Evolutionary conservation across 805 yeast genomes (phyloP).

Genomic region (Candida incommunis): DNA sequence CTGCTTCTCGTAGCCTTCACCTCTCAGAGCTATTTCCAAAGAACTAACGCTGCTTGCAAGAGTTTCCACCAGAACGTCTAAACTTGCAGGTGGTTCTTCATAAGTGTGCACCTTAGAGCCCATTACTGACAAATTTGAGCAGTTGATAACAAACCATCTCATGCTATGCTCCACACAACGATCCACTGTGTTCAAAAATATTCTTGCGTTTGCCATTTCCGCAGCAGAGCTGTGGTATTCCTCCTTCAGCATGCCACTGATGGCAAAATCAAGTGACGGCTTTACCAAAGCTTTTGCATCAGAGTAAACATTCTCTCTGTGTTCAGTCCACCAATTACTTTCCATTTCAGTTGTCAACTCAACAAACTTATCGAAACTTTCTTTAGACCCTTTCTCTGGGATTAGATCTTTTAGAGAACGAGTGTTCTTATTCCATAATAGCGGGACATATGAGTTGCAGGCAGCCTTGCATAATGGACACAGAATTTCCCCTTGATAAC

Average conservation of each 20-base stretch:
- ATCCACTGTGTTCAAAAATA: background rate
- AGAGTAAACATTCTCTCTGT: background rate
- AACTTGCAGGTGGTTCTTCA: background rate
- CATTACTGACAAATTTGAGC: background rate
- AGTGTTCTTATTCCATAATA: constrained; percentile 41
- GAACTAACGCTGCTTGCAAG: constrained; percentile 47
- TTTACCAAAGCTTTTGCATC: constrained; percentile 1
- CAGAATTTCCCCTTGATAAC: constrained; percentile 45
- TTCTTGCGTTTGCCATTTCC: background rate
- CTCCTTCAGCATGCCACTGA: background rate
- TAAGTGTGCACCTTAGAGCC: background rate
- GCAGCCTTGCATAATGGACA: constrained; percentile 89
- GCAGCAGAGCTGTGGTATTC: background rate
- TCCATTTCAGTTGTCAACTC: constrained; percentile 17
- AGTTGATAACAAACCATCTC: background rate
- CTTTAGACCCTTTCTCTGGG: background rate
- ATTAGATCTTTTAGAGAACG: constrained; percentile 9
- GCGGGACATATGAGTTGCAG: constrained; percentile 72
- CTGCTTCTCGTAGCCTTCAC: constrained; percentile 19
- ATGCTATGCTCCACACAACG: background rate
- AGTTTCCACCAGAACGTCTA: constrained; percentile 12
- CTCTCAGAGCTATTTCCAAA: constrained; percentile 52
- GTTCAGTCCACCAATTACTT: constrained; percentile 5
- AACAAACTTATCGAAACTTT: constrained; percentile 13
- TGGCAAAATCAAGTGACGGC: constrained; percentile 2